phyloP scores from a whole-genome alignment of 2,329 filamentous ascomycete species.

The Botryosphaeria dothidea region DNA sequence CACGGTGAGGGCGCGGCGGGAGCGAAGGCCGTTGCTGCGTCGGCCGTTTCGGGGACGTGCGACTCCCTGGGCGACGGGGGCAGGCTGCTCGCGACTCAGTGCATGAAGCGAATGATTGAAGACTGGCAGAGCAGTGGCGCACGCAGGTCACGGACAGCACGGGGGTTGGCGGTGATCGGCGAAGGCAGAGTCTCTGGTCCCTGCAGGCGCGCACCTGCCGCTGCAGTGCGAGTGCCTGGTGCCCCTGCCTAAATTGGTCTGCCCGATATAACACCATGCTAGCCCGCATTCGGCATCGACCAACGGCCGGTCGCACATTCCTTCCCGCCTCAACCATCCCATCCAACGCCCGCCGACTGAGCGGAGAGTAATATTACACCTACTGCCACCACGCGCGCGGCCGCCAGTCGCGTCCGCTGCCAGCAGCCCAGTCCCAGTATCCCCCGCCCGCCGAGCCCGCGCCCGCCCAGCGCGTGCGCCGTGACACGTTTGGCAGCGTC shows the following conservation, averaged over 20 bases:
- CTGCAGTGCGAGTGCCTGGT: conserved; percentile 10
- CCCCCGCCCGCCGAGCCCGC: background rate
- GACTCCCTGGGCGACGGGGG: conserved; percentile 12
- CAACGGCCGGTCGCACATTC: conserved; percentile 17
- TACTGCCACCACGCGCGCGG: background rate
- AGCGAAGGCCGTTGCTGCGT: conserved; percentile 12
- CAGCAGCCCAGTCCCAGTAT: background rate
- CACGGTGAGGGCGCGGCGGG: conserved; percentile 7
- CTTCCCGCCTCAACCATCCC: conserved; percentile 3
- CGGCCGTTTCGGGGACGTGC: conserved; percentile 14
- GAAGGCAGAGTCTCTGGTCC: conserved; percentile 1
- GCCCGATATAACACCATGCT: conserved; percentile 14
- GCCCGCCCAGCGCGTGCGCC: background rate
- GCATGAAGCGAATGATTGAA: conserved; percentile 10
- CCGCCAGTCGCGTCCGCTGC: background rate
- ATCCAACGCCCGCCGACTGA: background rate
- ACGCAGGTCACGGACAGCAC: background rate
- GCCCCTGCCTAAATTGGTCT: conserved; percentile 7
- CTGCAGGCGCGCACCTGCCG: background rate
- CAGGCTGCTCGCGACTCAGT: conserved; percentile 8
- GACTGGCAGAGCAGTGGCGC: background rate
- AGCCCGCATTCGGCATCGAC: conserved; percentile 2
- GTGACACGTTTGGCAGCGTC: background rate
- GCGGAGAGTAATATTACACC: background rate
- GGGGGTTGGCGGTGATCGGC: conserved; percentile 5